These are phyloP conservation scores for Alternaria viburni DNA, from an alignment of 2,329 filamentous ascomycete species.

Conservation along the genomic window DNA sequence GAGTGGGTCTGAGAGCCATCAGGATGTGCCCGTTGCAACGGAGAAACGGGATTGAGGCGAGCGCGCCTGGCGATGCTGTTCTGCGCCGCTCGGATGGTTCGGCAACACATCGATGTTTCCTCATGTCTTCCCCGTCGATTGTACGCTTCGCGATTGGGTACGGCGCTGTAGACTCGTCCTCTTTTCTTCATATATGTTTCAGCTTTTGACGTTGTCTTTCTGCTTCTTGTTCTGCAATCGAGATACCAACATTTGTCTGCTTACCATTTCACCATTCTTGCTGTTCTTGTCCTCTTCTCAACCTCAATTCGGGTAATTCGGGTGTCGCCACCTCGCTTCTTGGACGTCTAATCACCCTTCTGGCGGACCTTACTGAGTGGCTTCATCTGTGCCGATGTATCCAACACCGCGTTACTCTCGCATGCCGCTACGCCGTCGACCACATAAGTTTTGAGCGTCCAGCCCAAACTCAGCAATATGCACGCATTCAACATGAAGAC, in stretches of 20 bases:
- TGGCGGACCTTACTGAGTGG: neutral
- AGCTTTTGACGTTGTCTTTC: neutral
- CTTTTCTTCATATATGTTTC: neutral
- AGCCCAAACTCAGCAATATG: neutral
- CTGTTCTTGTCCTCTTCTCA: neutral
- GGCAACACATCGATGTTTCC: neutral
- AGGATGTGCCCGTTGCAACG: constrained; percentile 22
- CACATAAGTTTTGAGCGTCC: neutral
- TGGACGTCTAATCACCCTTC: neutral
- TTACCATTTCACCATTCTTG: neutral
- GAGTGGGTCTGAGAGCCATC: constrained; percentile 26
- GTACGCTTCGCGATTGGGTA: neutral
- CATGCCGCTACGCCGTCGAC: neutral
- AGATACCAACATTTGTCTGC: neutral
- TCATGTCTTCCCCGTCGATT: neutral
- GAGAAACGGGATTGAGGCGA: constrained; percentile 28
- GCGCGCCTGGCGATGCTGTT: constrained; percentile 10
- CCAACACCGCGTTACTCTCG: neutral
- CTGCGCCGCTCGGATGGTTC: neutral
- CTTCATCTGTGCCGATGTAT: neutral
- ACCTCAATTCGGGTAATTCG: neutral
- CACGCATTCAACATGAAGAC: neutral
- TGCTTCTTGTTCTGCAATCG: neutral
- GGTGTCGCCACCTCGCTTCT: neutral
- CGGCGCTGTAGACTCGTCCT: neutral